Evolutionary conservation across 306 rosid species (phyloP).

Genomic region (Betula pendula): DNA sequence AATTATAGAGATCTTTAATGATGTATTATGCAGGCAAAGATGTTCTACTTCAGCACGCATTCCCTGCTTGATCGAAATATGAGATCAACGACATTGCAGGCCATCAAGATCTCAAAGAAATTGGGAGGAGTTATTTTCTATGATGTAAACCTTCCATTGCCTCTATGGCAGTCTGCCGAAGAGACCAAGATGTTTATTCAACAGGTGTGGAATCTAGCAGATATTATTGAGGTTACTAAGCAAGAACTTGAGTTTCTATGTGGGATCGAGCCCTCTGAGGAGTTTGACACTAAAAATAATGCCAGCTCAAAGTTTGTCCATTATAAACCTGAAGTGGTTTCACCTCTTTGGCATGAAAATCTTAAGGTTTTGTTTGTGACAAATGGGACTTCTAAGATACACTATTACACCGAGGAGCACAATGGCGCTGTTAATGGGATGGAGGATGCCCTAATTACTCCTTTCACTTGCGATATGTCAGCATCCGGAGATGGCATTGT

Average conservation of each 20-base stretch:
- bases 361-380: constrained; percentile 93
- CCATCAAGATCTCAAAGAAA: constrained; percentile 72
- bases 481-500: constrained; percentile 94
- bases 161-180: constrained; percentile 82
- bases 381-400: constrained; percentile 94
- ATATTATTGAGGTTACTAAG: constrained; percentile 90
- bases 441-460: constrained; percentile 89
- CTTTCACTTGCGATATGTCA: constrained; percentile 81
- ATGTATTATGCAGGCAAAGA: constrained; percentile 73
- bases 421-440: constrained; percentile 76
- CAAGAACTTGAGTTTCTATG: constrained; percentile 94
- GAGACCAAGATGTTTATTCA: constrained; percentile 70
- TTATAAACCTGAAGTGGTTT: constrained; percentile 61
- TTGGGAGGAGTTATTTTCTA: constrained; percentile 80
- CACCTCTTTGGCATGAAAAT: constrained; percentile 78
- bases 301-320: constrained; percentile 76
- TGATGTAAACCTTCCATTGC: constrained; percentile 88
- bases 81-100: constrained; percentile 81
- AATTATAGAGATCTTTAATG: constrained; percentile 18
- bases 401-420: constrained; percentile 75
- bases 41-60: constrained; percentile 88
- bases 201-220: constrained; percentile 83
- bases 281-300: constrained; percentile 84
- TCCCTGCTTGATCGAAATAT: constrained; percentile 83
- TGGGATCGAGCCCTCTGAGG: constrained; percentile 76